A percentile compares a stretch with the other conserved stretches of the same genome.
phyloP scores from a whole-genome alignment of 2,329 filamentous ascomycete genomes.

The Coleophoma crateriformis region DNA sequence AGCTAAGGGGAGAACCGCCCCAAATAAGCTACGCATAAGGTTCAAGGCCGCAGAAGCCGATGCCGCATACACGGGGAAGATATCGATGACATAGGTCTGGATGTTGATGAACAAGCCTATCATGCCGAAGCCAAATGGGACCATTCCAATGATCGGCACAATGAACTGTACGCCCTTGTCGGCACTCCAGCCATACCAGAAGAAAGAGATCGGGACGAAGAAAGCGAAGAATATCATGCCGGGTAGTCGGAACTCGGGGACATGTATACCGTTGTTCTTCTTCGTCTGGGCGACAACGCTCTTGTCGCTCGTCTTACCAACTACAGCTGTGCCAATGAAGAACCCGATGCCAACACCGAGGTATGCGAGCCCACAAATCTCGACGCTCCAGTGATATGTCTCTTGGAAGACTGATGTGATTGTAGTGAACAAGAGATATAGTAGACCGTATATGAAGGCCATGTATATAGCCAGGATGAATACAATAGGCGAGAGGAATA shows the following conservation, averaged over 20 bases:
- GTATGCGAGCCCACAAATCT: slow-evolving; percentile 35
- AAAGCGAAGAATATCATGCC: slow-evolving; percentile 34
- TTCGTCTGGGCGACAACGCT: slow-evolving; percentile 37
- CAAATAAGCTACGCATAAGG: slow-evolving; percentile 36
- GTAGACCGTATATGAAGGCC: slow-evolving; percentile 41
- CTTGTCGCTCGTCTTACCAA: slow-evolving; percentile 35
- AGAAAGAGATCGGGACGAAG: slow-evolving; percentile 36
- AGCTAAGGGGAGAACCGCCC: slow-evolving; percentile 44
- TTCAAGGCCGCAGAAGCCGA: slow-evolving; percentile 32
- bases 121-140: slow-evolving; percentile 36
- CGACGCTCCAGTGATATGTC: slow-evolving; percentile 32
- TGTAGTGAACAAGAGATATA: slow-evolving; percentile 46
- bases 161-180: slow-evolving; percentile 34
- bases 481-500: slow-evolving; percentile 28
- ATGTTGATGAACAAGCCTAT: slow-evolving; percentile 33
- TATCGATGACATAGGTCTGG: slow-evolving; percentile 41
- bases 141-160: slow-evolving; percentile 33
- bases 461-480: slow-evolving; percentile 40
- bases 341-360: slow-evolving; percentile 35
- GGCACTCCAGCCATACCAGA: slow-evolving; percentile 43
- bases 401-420: slow-evolving; percentile 41
- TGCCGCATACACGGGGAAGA: slow-evolving; percentile 32
- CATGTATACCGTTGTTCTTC: slow-evolving; percentile 27
- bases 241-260: slow-evolving; percentile 35
- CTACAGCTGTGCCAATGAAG: slow-evolving; percentile 30